Conservation (phyloP, 2,329 filamentous ascomycete genomes). For the Coniochaeta sp. region DNA sequence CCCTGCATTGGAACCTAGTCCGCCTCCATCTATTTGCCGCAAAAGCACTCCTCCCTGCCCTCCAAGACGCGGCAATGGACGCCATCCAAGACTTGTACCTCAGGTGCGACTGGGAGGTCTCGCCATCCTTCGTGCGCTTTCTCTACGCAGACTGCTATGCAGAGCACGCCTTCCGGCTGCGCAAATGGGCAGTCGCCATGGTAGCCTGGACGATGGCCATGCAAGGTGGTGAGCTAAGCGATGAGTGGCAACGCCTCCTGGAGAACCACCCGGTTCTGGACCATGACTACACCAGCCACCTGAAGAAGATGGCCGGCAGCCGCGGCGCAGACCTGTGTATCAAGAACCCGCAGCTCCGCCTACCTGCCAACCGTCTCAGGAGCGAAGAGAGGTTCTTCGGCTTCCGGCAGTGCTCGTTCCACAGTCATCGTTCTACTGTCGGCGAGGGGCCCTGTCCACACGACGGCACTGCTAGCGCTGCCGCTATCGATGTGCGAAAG, state of each 20-base stretch:
- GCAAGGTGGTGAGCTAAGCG: constrained; percentile 18
- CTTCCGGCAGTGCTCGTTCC: constrained; percentile 55
- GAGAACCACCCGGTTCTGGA: constrained; percentile 35
- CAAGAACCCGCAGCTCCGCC: constrained; percentile 54
- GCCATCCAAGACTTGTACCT: constrained; percentile 52
- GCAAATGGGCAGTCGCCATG: constrained; percentile 54
- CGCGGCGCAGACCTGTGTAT: constrained; percentile 39
- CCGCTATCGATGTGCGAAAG: neutral
- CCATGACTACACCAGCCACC: constrained; percentile 43
- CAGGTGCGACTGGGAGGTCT: constrained; percentile 50
- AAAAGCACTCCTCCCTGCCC: constrained; percentile 35
- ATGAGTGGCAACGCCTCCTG: constrained; percentile 32
- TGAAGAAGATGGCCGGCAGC: constrained; percentile 42
- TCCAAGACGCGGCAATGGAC: constrained; percentile 52
- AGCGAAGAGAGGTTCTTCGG: constrained; percentile 51
- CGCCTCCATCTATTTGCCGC: constrained; percentile 51
- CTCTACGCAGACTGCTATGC: constrained; percentile 47
- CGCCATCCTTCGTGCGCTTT: constrained; percentile 39
- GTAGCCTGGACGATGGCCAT: constrained; percentile 49
- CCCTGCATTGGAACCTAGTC: constrained; percentile 48
- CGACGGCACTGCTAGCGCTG: neutral
- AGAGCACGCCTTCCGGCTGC: constrained; percentile 40
- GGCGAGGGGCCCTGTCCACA: constrained; percentile 49
- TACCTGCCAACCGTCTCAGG: constrained; percentile 46
- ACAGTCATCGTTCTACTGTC: constrained; percentile 46